A percentile compares a stretch with the other conserved stretches of the same genome.
phyloP scores from a whole-genome alignment of 768 basidiomycete genomes.

The Boletus vermiculosoides region DNA sequence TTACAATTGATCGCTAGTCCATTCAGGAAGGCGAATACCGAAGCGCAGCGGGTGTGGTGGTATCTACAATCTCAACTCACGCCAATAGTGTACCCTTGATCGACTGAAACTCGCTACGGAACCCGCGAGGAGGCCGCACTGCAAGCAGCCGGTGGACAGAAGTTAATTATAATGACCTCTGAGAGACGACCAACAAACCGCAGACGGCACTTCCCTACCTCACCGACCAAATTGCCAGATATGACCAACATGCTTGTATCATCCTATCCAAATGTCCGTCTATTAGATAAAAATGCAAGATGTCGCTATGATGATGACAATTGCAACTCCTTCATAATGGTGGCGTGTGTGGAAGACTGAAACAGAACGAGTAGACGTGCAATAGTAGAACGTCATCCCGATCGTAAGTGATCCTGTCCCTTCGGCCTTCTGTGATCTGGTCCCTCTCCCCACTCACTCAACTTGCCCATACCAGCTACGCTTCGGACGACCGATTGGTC shows the following conservation, averaged over 20 bases:
- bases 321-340: conserved; percentile 26
- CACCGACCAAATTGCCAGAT: conserved; percentile 27
- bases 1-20: conserved; percentile 15
- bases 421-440: conserved; percentile 12
- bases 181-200: conserved; percentile 10
- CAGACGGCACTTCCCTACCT: conserved; percentile 15
- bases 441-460: conserved; percentile 19
- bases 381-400: conserved; percentile 22
- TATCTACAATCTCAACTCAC: not conserved
- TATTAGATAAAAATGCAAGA: conserved; percentile 34
- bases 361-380: conserved; percentile 9
- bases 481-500: conserved; percentile 6
- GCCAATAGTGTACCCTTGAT: conserved; percentile 10
- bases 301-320: conserved; percentile 22
- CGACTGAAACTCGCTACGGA: conserved; percentile 9
- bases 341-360: conserved; percentile 9
- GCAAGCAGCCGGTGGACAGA: conserved; percentile 29
- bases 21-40: not conserved
- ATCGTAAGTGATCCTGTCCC: conserved; percentile 20
- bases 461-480: conserved; percentile 6
- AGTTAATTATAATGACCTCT: conserved; percentile 20
- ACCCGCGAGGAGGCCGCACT: conserved; percentile 32
- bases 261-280: conserved; percentile 37
- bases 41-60: not conserved
- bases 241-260: conserved; percentile 21